Evolutionary conservation across 176 grass and related monocot genomes (phyloP), one percentile per base, ranked within the genome.

Genomic region (Paspalum notatum): DNA sequence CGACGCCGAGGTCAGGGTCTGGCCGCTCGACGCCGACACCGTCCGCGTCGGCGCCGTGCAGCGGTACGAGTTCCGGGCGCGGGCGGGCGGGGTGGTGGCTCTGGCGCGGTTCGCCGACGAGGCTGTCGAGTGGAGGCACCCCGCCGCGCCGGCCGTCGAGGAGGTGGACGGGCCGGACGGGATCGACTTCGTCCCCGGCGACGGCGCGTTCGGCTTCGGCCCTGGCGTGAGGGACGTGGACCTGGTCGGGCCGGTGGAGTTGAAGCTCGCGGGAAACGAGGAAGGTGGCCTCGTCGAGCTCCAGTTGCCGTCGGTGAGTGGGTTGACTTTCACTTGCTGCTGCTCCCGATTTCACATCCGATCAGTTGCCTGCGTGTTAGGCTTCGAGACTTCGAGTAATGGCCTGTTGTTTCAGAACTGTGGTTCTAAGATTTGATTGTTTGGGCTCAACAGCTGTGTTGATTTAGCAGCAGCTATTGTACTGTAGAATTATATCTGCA

Each of bases 21-120:
- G 82, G 85, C 84, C 82, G 76, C 84, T 92, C 39, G 90, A 93
- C 67, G 79, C 70, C 46, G 78, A 62, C 26, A 20, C 46, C 11
- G 80, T 83, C 18, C 86, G 78, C 39, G 82, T 86, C 43, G 90
- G 88, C 38, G 84, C 49, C 10, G 61, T 64, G 49, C 91, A 84
- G 78, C 88, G 82, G 27, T 95, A 93, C 82, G 86, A 95, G 89
- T 88, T 99, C 86, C 75, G 75, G 60, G 90, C 81, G 17, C 87
- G 80, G 12, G 79, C 62, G 16, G 90, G 88, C n/a, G 52, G n/a
- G 62, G 66, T 61, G 16, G 24, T 54, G 18, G 60, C 76, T 47
- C 56, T 66, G 49, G 59, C 64, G 58, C 70, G 76, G 67, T 66
- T 93, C 56, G 40, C 89, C 32, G 96, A 95, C 56, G 92, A 91